Base-by-base conservation (phyloP, 2,329 filamentous ascomycete genomes). In the Exophiala viscosa region DNA sequence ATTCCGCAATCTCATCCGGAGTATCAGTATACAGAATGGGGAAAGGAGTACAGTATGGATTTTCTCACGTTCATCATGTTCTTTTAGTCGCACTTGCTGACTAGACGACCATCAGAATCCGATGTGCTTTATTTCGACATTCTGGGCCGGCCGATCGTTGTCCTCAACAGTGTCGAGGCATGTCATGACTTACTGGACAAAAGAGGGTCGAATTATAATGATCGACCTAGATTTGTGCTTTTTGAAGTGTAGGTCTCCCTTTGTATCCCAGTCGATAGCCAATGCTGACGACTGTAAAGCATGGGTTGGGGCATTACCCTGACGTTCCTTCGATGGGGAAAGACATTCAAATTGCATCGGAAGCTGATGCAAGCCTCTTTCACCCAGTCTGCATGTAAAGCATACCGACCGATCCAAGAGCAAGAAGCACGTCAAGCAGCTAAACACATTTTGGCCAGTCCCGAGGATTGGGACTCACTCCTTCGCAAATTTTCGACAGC, bases 301-400 rank as follows among this genome's bases (percentile, higher is more conserved):
- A 54, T 75, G 72, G 74, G 74, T 17, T 78, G 75, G 75, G 65
- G 67, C 15, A 69, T 70, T 36, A 76, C 75, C 0, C 63, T 77
- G 23, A 75, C 74, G 8, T 77, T 77, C 52, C 62, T 76, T 1
- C 67, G 64, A 50, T 74, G 69, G 67, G 73, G 72, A 0, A 63
- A 69, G n/a, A 61, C 61, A 28, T 77, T 75, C 58, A 67, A 68
- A n/a, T 59, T 72, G 50, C 75, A 77, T 54, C 70, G 76, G 32
- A 69, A 67, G 44, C 63, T 76, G 20, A 63, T 77, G 14, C 75
- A 78, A 51, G 68, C 65, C 34, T 66, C 64, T n/a, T 76, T 77
- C 54, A 68, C 69, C 15, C 70, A 69, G 52, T 68, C 69, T 33
- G 71, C 63, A 48, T 67, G 71, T 48, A 59, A 59, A 11, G 50